These are phyloP conservation scores for Sparassis latifolia DNA, from an alignment of 1,284 basidiomycete species.

Conservation along the genomic window DNA sequence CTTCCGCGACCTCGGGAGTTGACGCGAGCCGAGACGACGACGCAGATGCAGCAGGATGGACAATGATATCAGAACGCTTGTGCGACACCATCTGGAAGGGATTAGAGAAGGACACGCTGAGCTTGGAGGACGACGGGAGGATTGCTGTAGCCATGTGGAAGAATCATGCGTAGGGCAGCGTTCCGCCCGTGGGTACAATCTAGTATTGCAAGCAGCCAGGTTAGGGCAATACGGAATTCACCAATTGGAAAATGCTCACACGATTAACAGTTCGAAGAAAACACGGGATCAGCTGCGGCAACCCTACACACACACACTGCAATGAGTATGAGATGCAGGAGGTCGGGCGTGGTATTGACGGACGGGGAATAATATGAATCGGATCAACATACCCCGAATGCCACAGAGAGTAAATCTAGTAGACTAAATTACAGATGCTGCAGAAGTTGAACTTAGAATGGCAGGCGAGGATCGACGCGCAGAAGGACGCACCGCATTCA, in stretches of 20 bases:
- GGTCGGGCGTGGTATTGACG: constrained; percentile 7
- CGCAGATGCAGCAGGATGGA: constrained; percentile 27
- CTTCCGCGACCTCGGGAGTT: constrained; percentile 22
- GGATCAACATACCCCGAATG: constrained; percentile 16
- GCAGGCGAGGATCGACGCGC: constrained; percentile 10
- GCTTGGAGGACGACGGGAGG: constrained; percentile 28
- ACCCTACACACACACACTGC: constrained; percentile 12
- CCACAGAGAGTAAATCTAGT: constrained; percentile 12
- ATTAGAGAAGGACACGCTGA: constrained; percentile 36
- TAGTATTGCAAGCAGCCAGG: too few relatives aligned
- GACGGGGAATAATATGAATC: constrained; percentile 2
- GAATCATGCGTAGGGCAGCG: constrained; percentile 5
- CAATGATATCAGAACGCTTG: constrained; percentile 30
- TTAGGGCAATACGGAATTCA: too few relatives aligned
- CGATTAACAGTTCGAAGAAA: constrained; percentile 9
- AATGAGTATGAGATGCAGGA: constrained; percentile 16
- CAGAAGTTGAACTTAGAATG: constrained; percentile 10
- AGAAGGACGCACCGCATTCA: constrained; percentile 12
- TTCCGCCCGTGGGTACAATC: too few relatives aligned
- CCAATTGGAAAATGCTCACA: constrained; percentile 10
- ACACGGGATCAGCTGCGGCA: constrained; percentile 10
- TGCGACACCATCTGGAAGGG: constrained; percentile 43
- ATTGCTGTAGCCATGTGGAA: constrained; percentile 44
- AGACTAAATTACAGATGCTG: constrained; percentile 9
- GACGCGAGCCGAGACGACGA: constrained; percentile 37